Conservation (phyloP, 768 basidiomycete species). For the Boletus fagicola region DNA sequence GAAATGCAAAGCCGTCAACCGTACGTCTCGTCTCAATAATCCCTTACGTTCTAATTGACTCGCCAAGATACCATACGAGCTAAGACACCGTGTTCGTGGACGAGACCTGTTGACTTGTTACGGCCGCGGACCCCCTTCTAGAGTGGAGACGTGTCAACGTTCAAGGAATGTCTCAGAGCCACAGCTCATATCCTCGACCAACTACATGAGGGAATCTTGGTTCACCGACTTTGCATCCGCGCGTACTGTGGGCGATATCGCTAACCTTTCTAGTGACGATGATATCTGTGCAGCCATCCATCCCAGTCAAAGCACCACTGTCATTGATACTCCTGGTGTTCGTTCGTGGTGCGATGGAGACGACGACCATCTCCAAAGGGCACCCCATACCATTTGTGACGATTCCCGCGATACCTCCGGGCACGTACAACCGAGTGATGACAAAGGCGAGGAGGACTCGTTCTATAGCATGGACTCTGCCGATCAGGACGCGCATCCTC, state of each 20-base stretch:
- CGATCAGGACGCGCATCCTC: constrained; percentile 21
- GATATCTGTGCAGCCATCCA: background rate
- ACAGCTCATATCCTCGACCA: constrained; percentile 19
- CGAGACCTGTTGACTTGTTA: background rate
- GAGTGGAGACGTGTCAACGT: background rate
- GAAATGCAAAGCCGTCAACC: background rate
- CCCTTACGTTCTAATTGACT: background rate
- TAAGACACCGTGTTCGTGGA: constrained; percentile 2
- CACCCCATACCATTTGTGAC: background rate
- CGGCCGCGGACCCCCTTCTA: background rate
- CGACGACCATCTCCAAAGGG: background rate
- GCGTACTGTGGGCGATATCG: constrained; percentile 12
- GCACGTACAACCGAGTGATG: background rate
- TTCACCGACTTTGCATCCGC: constrained; percentile 9
- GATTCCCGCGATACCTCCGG: background rate
- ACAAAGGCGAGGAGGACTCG: constrained; percentile 17
- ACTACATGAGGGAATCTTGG: constrained; percentile 20
- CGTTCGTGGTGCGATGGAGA: background rate
- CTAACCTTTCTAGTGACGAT: constrained; percentile 1
- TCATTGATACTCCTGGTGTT: background rate
- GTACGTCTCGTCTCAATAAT: constrained; percentile 5
- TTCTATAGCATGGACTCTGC: constrained; percentile 28
- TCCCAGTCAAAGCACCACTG: background rate
- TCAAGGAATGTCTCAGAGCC: constrained; percentile 27
- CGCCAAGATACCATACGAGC: background rate